phyloP scores from a whole-genome alignment of 257 asterid genomes.

The Solanum clarkiae region DNA sequence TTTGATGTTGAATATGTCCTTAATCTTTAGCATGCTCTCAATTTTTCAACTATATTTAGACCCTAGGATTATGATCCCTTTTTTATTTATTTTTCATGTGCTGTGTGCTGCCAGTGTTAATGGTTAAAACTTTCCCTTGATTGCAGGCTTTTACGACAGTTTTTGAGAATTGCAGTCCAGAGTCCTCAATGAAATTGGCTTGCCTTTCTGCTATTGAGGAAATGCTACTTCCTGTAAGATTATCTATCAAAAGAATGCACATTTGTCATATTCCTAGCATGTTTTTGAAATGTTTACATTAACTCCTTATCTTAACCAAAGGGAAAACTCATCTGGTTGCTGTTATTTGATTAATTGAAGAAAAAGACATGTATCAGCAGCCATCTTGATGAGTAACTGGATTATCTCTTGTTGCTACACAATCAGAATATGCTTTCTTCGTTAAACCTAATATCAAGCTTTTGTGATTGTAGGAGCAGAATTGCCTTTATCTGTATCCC shows the following conservation, averaged over 20 bases:
- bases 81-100: background rate
- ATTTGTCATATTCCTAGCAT: slow-evolving; percentile 6
- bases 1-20: background rate
- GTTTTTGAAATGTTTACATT: background rate
- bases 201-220: slow-evolving; percentile 70
- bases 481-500: slow-evolving; percentile 22
- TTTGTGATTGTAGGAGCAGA: slow-evolving; percentile 36
- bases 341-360: background rate
- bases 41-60: background rate
- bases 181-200: slow-evolving; percentile 56
- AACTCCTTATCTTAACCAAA: background rate
- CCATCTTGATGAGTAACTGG: background rate
- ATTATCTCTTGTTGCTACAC: background rate
- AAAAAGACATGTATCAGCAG: background rate
- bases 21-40: background rate
- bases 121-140: background rate
- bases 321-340: background rate
- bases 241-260: background rate
- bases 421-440: background rate
- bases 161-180: slow-evolving; percentile 51
- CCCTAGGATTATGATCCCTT: background rate
- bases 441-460: background rate
- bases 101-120: background rate
- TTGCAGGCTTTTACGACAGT: slow-evolving; percentile 64
- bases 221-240: slow-evolving; percentile 73